A percentile compares a stretch with the other conserved stretches of the same genome.
Conservation (phyloP, 768 basidiomycete species). For the Kwoniella shandongensis region DNA sequence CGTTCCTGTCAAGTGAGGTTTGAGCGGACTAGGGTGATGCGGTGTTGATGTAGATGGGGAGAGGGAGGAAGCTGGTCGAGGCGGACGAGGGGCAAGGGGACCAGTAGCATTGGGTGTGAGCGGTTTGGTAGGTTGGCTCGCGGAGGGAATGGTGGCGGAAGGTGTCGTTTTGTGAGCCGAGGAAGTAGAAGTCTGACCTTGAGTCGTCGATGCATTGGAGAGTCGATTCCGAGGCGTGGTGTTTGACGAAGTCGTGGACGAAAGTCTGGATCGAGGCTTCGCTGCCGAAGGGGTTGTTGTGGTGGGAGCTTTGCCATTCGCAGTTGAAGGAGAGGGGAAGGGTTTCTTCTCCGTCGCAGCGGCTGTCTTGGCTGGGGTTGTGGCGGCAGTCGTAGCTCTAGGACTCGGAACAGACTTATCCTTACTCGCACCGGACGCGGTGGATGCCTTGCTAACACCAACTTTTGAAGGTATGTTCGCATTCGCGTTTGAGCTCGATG, state of each 20-base stretch:
- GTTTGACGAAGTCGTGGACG: slow-evolving; percentile 1
- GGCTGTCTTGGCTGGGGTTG: neutral
- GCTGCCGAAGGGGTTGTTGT: neutral
- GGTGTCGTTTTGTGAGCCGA: slow-evolving; percentile 4
- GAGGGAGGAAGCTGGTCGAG: slow-evolving; percentile 2
- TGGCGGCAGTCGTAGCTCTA: neutral
- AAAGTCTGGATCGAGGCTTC: neutral
- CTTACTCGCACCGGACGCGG: no score
- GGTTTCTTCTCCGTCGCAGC: neutral
- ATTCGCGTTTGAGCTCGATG: neutral
- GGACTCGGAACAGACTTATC: neutral
- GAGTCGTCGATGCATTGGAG: slow-evolving; percentile 3
- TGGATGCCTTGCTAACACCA: no score
- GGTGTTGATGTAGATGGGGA: neutral
- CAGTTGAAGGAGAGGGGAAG: neutral
- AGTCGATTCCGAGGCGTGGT: neutral
- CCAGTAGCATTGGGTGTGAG: slow-evolving; percentile 32
- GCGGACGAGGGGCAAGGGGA: slow-evolving; percentile 9
- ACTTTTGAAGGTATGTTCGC: neutral
- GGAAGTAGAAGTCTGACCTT: slow-evolving; percentile 1
- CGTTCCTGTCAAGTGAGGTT: slow-evolving; percentile 44
- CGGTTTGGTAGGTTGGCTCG: slow-evolving; percentile 10
- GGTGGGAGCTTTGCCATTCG: neutral
- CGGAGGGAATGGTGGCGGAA: neutral
- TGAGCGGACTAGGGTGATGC: slow-evolving; percentile 22